phyloP scores from a whole-genome alignment of 495 filamentous ascomycete species.

The Rhypophila decipiens region DNA sequence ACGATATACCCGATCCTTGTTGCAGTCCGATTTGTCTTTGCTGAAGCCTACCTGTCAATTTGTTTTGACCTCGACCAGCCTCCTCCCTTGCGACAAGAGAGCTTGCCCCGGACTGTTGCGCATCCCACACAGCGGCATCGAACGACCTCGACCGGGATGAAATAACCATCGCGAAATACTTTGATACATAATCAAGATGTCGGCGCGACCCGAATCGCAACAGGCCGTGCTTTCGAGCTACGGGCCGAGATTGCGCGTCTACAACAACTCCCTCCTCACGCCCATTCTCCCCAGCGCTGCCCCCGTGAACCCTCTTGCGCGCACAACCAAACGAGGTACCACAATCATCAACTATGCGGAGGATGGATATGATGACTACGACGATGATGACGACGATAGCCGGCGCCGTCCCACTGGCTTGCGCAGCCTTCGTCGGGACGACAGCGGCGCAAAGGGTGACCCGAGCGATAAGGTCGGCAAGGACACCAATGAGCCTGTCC shows the following conservation, averaged over 20 bases:
- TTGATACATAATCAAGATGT: conserved; percentile 26
- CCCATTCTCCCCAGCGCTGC: conserved; percentile 68
- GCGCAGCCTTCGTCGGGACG: conserved; percentile 75
- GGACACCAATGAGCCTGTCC: conserved; percentile 71
- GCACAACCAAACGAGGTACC: conserved; percentile 94
- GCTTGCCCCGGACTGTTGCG: too few species aligned
- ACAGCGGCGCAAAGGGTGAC: conserved; percentile 52
- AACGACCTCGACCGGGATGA: conserved; percentile 10
- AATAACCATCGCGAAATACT: conserved; percentile 9
- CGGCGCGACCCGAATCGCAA: conserved; percentile 40
- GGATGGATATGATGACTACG: conserved; percentile 88
- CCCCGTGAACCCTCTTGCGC: conserved; percentile 59
- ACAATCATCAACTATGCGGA: conserved; percentile 97
- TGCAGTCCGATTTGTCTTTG: too few species aligned
- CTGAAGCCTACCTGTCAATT: too few species aligned
- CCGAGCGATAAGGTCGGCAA: conserved; percentile 72
- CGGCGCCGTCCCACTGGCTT: conserved; percentile 76
- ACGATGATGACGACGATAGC: conserved; percentile 75
- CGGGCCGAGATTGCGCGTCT: conserved; percentile 83
- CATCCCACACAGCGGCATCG: background rate
- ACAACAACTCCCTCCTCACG: conserved; percentile 86
- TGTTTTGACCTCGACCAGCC: too few species aligned
- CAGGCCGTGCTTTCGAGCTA: conserved; percentile 90
- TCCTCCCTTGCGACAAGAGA: too few species aligned
- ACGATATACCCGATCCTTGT: too few species aligned